Evolutionary conservation across 257 asterid genomes (phyloP), one percentile per base, ranked within the genome.

Genomic region (Solanum appendiculatum): DNA sequence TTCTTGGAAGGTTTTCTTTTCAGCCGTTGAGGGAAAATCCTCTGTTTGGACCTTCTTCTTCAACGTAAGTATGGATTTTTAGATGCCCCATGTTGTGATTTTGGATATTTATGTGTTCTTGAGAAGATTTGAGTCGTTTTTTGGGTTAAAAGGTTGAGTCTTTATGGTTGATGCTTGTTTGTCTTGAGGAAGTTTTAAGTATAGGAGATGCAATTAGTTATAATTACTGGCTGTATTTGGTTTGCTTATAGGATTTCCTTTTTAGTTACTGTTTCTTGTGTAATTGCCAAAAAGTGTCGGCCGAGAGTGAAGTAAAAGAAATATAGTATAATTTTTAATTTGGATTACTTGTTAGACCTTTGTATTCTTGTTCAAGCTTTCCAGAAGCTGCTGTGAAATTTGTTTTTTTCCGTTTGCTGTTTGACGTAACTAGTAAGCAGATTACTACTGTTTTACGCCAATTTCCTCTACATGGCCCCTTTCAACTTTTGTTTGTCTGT

Each of bases 21-120:
- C 98, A 97, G 94, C 98, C 98, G 5, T 64, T 93, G 66, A 84
- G 90, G 48, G 95, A 97, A 88, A 97, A 97, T 90, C 99, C 99
- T 31, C 86, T 94, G 64, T 88, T 97, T 27, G 99, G 99, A 3
- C 98, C 99, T 89, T 94, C 99, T 88, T 90, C 98, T 86, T 88
- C 93, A 29, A 93, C 98, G 99, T 97, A 88, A 93, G 97, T 9
- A 56, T 78, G 77, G 20, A 29, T 56, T 75, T 42, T 78, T 34
- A 20, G 27, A 27, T 81, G 37, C 70, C 51, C 82, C 48, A 73
- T 85, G 36, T 86, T 84, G 83, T 40, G 12, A 36, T 88, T 90
- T 29, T 70, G 23, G 72, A 15, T 87, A 27, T 40, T 87, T 83
- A 7, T 66, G 44, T 42, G 8, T 85, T 29, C 23, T 66, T 84